These are phyloP conservation scores for Trichoderma harzianum DNA, from an alignment of 2,329 filamentous ascomycete genomes.

Conservation along the genomic window DNA sequence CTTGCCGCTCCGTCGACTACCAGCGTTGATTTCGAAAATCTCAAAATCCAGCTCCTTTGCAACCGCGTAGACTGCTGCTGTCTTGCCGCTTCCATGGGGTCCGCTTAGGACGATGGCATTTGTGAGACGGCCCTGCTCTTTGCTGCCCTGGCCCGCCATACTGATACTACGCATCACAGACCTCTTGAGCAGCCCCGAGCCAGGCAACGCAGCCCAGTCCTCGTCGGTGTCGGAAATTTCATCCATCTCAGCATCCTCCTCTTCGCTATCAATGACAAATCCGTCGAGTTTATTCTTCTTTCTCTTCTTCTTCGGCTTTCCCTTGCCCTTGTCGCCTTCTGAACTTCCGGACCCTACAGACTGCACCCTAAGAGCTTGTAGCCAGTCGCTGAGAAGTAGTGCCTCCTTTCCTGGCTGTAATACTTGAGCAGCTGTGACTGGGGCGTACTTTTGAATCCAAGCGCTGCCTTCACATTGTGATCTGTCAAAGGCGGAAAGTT, in stretches of 20 bases:
- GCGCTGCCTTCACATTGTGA: constrained; percentile 67
- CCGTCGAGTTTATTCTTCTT: constrained; percentile 73
- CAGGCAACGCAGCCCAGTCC: constrained; percentile 39
- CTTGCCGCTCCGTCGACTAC: constrained; percentile 78
- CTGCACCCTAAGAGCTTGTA: constrained; percentile 70
- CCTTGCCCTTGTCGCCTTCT: constrained; percentile 28
- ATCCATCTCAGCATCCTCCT: constrained; percentile 67
- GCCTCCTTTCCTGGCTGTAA: constrained; percentile 72
- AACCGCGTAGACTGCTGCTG: constrained; percentile 84
- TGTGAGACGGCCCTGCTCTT: constrained; percentile 49
- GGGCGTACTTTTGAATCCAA: constrained; percentile 87
- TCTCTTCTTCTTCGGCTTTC: constrained; percentile 56
- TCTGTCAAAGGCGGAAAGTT: constrained; percentile 75
- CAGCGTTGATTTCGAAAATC: constrained; percentile 89
- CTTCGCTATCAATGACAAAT: constrained; percentile 76
- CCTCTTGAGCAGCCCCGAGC: constrained; percentile 42
- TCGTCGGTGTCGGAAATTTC: constrained; percentile 63
- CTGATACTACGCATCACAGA: constrained; percentile 51
- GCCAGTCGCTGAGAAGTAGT: constrained; percentile 72
- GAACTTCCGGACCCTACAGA: constrained; percentile 64
- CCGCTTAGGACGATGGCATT: constrained; percentile 89
- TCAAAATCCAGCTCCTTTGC: constrained; percentile 91
- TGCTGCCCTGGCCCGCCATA: constrained; percentile 34
- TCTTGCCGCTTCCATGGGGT: constrained; percentile 87
- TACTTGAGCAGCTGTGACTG: constrained; percentile 64